Conservation (phyloP, 257 asterid genomes). For the Gardenia jasminoides region DNA sequence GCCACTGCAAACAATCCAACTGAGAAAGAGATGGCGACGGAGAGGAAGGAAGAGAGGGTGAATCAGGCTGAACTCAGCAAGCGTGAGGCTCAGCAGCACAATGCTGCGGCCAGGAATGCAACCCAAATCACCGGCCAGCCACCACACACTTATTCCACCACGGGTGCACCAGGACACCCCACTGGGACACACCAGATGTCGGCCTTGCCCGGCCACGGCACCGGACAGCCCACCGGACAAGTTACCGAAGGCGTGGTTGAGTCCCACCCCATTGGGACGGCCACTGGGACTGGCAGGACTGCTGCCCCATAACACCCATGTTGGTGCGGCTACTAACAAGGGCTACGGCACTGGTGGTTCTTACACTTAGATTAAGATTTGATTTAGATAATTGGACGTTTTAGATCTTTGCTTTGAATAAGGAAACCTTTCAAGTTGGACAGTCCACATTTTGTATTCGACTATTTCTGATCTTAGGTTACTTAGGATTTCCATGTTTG, state of each 20-base stretch:
- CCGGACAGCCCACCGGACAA: slow-evolving; percentile 46
- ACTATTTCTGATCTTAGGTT: background rate
- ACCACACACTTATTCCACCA: slow-evolving; percentile 34
- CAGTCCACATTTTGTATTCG: background rate
- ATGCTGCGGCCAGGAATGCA: slow-evolving; percentile 32
- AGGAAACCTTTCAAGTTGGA: background rate
- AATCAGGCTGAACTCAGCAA: slow-evolving; percentile 50
- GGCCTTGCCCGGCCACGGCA: slow-evolving; percentile 51
- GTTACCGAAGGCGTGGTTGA: slow-evolving; percentile 42
- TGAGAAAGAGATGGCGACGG: slow-evolving; percentile 53
- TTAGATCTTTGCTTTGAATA: background rate
- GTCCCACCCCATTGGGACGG: slow-evolving; percentile 49
- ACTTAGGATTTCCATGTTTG: background rate
- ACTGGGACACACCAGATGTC: slow-evolving; percentile 52
- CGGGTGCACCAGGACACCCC: slow-evolving; percentile 35
- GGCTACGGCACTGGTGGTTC: slow-evolving; percentile 46
- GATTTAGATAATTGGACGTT: background rate
- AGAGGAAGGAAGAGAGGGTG: slow-evolving; percentile 45
- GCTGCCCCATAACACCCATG: slow-evolving; percentile 46
- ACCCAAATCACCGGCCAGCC: slow-evolving; percentile 33
- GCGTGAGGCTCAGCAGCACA: slow-evolving; percentile 38
- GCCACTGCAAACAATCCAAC: slow-evolving; percentile 43
- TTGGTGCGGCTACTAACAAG: slow-evolving; percentile 26
- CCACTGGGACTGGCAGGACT: slow-evolving; percentile 45
- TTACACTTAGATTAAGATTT: slow-evolving; percentile 13